A percentile compares a stretch with the other conserved stretches of the same genome.
phyloP scores from a whole-genome alignment of 228 moss, liverwort and hornwort species.

The Sphagnum magellanicum region DNA sequence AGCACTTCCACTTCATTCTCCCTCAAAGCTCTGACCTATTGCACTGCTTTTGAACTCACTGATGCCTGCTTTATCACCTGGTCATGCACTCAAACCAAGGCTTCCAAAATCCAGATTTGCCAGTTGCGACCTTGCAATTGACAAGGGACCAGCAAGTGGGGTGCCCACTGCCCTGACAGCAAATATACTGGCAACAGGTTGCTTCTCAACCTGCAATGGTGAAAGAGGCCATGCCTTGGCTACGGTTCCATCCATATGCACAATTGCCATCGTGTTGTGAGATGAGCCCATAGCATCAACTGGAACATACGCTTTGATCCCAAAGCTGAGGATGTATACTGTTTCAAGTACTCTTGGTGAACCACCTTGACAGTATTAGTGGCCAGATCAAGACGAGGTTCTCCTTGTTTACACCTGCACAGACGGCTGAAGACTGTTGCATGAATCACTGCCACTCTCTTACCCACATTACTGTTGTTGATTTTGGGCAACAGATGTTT shows the following conservation, averaged over 20 bases:
- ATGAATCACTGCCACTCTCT: slow-evolving; percentile 93
- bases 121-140: slow-evolving; percentile 67
- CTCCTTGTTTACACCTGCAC: slow-evolving; percentile 75
- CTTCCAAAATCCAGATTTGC: slow-evolving; percentile 79
- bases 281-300: slow-evolving; percentile 90
- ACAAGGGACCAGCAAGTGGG: slow-evolving; percentile 73
- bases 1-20: slow-evolving; percentile 12
- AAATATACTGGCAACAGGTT: slow-evolving; percentile 31
- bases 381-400: slow-evolving; percentile 59
- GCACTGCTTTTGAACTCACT: slow-evolving; percentile 55
- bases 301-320: slow-evolving; percentile 98
- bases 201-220: slow-evolving; percentile 43
- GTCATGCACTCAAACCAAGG: slow-evolving; percentile 87
- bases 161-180: slow-evolving; percentile 61
- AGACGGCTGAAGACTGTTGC: slow-evolving; percentile 89
- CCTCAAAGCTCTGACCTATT: slow-evolving; percentile 50
- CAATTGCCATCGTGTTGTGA: slow-evolving; percentile 77
- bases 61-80: slow-evolving; percentile 68
- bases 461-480: slow-evolving; percentile 98
- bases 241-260: slow-evolving; percentile 90
- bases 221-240: slow-evolving; percentile 89
- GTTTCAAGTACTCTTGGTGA: slow-evolving; percentile 80
- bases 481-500: slow-evolving; percentile 94
- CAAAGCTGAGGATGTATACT: slow-evolving; percentile 78
- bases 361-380: slow-evolving; percentile 95